phyloP scores from a whole-genome alignment of 805 yeast genomes.

The Lipomyces spencermartinsiae region DNA sequence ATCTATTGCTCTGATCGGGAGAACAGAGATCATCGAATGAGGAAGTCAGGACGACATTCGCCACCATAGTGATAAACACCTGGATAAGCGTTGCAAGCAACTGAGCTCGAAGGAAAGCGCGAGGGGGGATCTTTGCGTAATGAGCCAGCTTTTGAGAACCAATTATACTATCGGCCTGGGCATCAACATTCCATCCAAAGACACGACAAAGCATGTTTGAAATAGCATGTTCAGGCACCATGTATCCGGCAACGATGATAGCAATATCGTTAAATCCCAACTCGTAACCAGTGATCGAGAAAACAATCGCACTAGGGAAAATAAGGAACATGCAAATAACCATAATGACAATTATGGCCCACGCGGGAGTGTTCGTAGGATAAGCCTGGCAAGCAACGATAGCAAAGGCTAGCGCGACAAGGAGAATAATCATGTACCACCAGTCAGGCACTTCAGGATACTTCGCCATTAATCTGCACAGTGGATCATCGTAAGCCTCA shows the following conservation, averaged over 20 bases:
- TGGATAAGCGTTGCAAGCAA: conserved; percentile 55
- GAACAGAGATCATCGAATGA: conserved; percentile 46
- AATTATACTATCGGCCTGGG: conserved; percentile 61
- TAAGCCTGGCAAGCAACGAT: conserved; percentile 51
- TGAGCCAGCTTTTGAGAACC: conserved; percentile 68
- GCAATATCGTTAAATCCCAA: conserved; percentile 69
- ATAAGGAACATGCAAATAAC: conserved; percentile 60
- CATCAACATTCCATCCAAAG: conserved; percentile 59
- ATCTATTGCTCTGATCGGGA: conserved; percentile 49
- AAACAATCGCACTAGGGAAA: conserved; percentile 67
- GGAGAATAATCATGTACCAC: conserved; percentile 60
- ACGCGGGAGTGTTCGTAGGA: conserved; percentile 61
- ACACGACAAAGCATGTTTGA: conserved; percentile 62
- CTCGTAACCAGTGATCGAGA: conserved; percentile 65
- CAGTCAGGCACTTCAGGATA: conserved; percentile 63
- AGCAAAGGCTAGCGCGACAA: conserved; percentile 55
- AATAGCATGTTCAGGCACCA: conserved; percentile 56
- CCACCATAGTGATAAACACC: conserved; percentile 51
- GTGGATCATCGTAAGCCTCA: conserved; percentile 26
- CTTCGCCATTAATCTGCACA: conserved; percentile 57
- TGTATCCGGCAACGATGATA: conserved; percentile 63
- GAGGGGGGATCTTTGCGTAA: conserved; percentile 68
- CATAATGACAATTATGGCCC: conserved; percentile 67
- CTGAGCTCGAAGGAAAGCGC: conserved; percentile 61
- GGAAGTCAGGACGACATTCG: conserved; percentile 54